Percentiles rank a stretch among this genome's conserved stretches.
Evolutionary conservation across 306 rosid genomes (phyloP).

Genomic region (Macrotyloma uniflorum): DNA sequence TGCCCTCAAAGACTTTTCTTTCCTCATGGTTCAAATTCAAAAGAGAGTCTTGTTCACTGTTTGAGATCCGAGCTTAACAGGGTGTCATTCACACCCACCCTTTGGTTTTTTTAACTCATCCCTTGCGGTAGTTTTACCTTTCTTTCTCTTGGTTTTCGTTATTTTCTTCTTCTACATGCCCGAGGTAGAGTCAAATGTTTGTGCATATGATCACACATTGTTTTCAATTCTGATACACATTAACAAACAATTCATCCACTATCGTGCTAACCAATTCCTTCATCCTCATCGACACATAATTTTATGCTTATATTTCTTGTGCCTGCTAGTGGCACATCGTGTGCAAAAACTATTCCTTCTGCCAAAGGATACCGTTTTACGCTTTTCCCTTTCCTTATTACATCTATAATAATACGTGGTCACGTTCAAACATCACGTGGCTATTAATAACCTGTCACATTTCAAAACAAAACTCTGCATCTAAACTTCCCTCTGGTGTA

Average conservation of each 20-base stretch:
- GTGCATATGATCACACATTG: slow-evolving; percentile 21
- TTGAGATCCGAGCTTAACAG: slow-evolving; percentile 84
- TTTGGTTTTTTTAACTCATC: slow-evolving; percentile 46
- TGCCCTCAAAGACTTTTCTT: slow-evolving; percentile 43
- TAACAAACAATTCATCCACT: not conserved
- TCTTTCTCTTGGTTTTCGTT: slow-evolving; percentile 40
- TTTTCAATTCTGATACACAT: not conserved
- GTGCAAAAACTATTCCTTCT: not conserved
- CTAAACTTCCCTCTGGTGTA: slow-evolving; percentile 18
- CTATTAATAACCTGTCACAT: slow-evolving; percentile 18
- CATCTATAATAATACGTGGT: slow-evolving; percentile 15
- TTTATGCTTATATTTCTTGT: not conserved
- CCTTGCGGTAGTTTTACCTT: slow-evolving; percentile 23
- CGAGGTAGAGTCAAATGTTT: slow-evolving; percentile 37
- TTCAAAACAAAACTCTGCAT: not conserved
- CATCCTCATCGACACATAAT: not conserved
- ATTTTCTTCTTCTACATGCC: slow-evolving; percentile 37
- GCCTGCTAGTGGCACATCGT: slow-evolving; percentile 6
- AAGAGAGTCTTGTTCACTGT: slow-evolving; percentile 58
- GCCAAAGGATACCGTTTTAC: slow-evolving; percentile 24
- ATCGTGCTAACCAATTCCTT: not conserved
- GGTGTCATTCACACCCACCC: slow-evolving; percentile 48
- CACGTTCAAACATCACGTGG: slow-evolving; percentile 51
- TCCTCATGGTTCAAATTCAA: slow-evolving; percentile 47
- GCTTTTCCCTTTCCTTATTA: slow-evolving; percentile 26